These are phyloP conservation scores for Yamadazyma buinensis DNA, from an alignment of 1,139 yeast genomes.

Conservation along the genomic window DNA sequence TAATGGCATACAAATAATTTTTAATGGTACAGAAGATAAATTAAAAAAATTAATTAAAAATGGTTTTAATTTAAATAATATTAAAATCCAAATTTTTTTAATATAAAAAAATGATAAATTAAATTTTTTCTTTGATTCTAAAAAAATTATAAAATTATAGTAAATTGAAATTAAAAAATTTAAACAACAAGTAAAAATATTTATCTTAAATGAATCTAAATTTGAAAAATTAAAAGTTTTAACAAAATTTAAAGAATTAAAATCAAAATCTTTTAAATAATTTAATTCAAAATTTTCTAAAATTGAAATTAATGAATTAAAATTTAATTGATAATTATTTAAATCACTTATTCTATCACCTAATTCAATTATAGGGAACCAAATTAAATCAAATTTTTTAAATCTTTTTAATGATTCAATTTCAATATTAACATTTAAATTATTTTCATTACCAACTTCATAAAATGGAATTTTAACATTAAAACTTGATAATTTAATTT, in stretches of 20 bases:
- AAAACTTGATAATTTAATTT: slow-evolving; percentile 20
- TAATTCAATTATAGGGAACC: slow-evolving; percentile 17
- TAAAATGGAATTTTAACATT: slow-evolving; percentile 30
- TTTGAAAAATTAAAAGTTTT: slow-evolving; percentile 17
- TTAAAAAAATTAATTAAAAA: not conserved
- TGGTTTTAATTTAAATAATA: not conserved
- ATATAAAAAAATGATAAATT: slow-evolving; percentile 1
- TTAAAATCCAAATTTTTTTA: slow-evolving; percentile 3
- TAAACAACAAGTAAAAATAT: not conserved
- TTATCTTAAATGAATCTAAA: slow-evolving; percentile 11
- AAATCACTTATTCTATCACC: slow-evolving; percentile 17
- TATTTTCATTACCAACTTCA: slow-evolving; percentile 29
- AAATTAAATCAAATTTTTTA: slow-evolving; percentile 15
- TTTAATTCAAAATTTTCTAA: slow-evolving; percentile 17
- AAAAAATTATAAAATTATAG: slow-evolving; percentile 1
- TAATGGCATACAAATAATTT: not conserved
- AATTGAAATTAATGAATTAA: slow-evolving; percentile 17
- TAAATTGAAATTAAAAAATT: slow-evolving; percentile 3
- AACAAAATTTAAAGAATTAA: slow-evolving; percentile 13
- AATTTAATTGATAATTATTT: slow-evolving; percentile 15
- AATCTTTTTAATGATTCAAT: slow-evolving; percentile 14
- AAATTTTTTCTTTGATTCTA: not conserved
- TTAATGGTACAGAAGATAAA: not conserved
- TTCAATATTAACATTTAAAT: slow-evolving; percentile 24
- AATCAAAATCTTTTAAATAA: slow-evolving; percentile 9